Evolutionary conservation across 768 basidiomycete species (phyloP), one percentile per base, ranked within the genome.

Genomic region (Asterophora lycoperdoides): DNA sequence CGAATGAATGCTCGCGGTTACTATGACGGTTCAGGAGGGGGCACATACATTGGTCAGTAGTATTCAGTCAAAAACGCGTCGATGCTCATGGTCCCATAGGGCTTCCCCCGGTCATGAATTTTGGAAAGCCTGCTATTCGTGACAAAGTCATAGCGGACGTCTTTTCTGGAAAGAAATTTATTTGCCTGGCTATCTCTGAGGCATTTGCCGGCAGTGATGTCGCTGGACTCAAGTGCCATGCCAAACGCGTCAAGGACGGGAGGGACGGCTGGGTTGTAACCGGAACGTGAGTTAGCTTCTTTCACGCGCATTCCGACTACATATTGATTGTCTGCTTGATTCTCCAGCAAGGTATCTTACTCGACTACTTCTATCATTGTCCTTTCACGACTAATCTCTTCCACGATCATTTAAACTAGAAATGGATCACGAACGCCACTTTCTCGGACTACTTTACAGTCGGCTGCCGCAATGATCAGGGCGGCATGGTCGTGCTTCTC

Each of bases 131-230:
- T 8, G 79, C 79, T 29, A 61, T 91, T 34, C 79, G 81, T 54
- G 70, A 77, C 1, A 74, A 76, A 56, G 74, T 90, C 50, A 66
- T 86, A 3, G 73, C 76, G 2, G 81, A 84, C 15, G 71, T 67
- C 23, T 72, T 83, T 20, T 63, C 69, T 1, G 85, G 82, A 17
- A 81, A 80, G 65, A 86, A 88, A 64, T 78, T 79, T 52, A 84
- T 89, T 57, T 80, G 78, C 30, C 70, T 93, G 19, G 91, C 90
- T 15, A 86, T 94, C 58, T 83, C 86, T 17, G 91, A 94, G 69
- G 88, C 91, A 0, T 90, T 88, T 52, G 91, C 89, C 1, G 85
- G 85, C 6, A 84, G 81, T 56, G 85, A 88, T 57, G 84, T 88
- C 13, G 75, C 75, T 29, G 86, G 89, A 3, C 61, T 90, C 35